A percentile compares a stretch with the other conserved stretches of the same genome.
Evolutionary conservation across 805 yeast species (phyloP).

Genomic region (Zygosaccharomyces bisporus): DNA sequence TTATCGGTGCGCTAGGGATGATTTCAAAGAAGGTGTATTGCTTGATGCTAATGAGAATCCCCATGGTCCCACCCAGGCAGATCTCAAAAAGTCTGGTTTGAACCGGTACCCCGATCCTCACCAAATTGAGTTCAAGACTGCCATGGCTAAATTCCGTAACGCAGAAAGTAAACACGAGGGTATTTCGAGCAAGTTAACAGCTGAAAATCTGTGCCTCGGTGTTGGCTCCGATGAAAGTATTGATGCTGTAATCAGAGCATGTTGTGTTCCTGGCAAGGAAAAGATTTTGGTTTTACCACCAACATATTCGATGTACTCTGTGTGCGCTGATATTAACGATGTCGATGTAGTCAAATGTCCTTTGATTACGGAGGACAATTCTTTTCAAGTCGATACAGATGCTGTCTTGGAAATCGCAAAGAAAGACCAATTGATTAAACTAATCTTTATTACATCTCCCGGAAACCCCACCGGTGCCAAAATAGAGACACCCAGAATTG

Average conservation of each 20-base stretch:
- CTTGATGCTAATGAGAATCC: constrained; percentile 97
- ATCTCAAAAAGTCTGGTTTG: constrained; percentile 53
- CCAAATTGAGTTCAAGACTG: constrained; percentile 69
- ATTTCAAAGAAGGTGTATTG: constrained; percentile 80
- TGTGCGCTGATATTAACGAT: constrained; percentile 87
- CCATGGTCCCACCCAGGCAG: constrained; percentile 72
- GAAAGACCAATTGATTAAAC: constrained; percentile 60
- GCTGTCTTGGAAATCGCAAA: constrained; percentile 49
- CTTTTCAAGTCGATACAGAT: constrained; percentile 60
- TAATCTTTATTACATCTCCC: constrained; percentile 86
- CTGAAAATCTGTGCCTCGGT: constrained; percentile 81
- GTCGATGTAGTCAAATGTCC: constrained; percentile 74
- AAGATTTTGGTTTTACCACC: constrained; percentile 88
- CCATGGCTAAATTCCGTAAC: constrained; percentile 70
- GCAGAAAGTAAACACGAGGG: constrained; percentile 22
- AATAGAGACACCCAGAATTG: constrained; percentile 48
- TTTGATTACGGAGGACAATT: constrained; percentile 48
- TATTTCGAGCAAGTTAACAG: constrained; percentile 38
- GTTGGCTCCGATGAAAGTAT: constrained; percentile 98
- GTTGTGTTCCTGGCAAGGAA: constrained; percentile 77
- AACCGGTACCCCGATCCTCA: constrained; percentile 98
- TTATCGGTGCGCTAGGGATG: constrained; percentile 95
- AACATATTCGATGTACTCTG: constrained; percentile 95
- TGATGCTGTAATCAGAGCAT: constrained; percentile 80
- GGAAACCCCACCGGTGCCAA: constrained; percentile 91